Base-by-base conservation (phyloP, 1,284 basidiomycete genomes). In the Schizophyllum commune region DNA sequence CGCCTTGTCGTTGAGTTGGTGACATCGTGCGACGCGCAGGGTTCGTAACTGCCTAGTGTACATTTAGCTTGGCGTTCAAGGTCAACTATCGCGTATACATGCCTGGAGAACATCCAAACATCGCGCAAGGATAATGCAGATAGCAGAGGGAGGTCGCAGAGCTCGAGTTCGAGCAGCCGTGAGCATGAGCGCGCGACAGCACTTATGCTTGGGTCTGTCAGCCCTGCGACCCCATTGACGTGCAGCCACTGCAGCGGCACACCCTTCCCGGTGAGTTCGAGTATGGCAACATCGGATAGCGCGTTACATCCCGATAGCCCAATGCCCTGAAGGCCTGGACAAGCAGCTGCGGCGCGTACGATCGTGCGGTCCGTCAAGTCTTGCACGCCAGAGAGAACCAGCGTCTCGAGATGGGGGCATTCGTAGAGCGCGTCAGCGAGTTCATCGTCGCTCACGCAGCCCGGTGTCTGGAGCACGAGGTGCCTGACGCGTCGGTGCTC, bases 111-210 rank as follows among this genome's bases (percentile, higher is more conserved):
- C 19, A 85, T 82, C 87, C 94, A 96, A n/a, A 97, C 79, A 68
- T 93, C 88, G 61, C 91, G 83, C 17, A 91, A 79, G 1, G 90
- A 82, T 27, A 81, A 71, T 33, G 92, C 83, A 11, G 89, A 87
- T 63, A 97, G 72, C 51, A 86, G 76, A n/a, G 86, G 82, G 60
- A 92, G 85, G 65, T 84, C 79, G 65, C 85, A 86, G 8, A 96
- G 74, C 70, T 97, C 94, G 63, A 96, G 79, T 72, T 96, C 94
- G 60, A 91, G 77, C 15, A 97, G 81, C 59, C 85, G 82, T 1
- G 91, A 86, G 69, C 93, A 94, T 17, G 84, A 79, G 59, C 84
- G 85, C 6, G 88, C 87, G 64, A 97, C 81, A 13, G 83, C 81
- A 58, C 86, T 86, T 60, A 97, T 79, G 5, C 89, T 84, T 1